Evolutionary conservation across 306 rosid genomes (phyloP).

Genomic region (Inga laurina): DNA sequence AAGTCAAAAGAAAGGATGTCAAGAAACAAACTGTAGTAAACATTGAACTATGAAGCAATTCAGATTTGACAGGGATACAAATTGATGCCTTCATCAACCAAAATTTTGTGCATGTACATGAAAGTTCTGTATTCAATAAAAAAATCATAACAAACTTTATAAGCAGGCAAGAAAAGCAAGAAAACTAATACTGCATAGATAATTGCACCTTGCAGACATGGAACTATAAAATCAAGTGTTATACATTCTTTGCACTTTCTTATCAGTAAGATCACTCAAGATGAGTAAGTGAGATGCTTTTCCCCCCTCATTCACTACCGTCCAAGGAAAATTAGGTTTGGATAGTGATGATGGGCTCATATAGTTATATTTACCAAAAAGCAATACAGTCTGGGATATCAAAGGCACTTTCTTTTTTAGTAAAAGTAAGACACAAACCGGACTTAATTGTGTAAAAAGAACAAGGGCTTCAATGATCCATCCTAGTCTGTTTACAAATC

Average conservation of each 20-base stretch:
- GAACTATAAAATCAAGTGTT: background rate
- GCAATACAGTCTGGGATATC: background rate
- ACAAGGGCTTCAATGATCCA: background rate
- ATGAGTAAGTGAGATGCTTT: background rate
- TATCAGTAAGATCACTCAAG: background rate
- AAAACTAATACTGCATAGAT: background rate
- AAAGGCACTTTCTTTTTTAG: background rate
- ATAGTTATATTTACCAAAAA: too few species aligned
- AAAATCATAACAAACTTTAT: background rate
- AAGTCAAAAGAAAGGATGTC: background rate
- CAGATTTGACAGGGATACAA: background rate
- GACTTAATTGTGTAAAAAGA: background rate
- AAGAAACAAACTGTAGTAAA: background rate
- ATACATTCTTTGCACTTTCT: background rate
- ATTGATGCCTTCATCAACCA: background rate
- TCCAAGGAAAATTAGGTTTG: background rate
- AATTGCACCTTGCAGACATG: background rate
- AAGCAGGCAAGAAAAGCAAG: background rate
- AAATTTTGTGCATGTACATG: background rate
- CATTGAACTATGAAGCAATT: background rate
- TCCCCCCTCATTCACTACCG: background rate
- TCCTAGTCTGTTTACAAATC: slow-evolving; percentile 1
- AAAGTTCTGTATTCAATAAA: background rate
- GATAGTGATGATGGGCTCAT: background rate
- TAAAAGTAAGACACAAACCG: background rate